Conservation (phyloP, 2,329 filamentous ascomycete species). For the Colletotrichum tamarilloi region DNA sequence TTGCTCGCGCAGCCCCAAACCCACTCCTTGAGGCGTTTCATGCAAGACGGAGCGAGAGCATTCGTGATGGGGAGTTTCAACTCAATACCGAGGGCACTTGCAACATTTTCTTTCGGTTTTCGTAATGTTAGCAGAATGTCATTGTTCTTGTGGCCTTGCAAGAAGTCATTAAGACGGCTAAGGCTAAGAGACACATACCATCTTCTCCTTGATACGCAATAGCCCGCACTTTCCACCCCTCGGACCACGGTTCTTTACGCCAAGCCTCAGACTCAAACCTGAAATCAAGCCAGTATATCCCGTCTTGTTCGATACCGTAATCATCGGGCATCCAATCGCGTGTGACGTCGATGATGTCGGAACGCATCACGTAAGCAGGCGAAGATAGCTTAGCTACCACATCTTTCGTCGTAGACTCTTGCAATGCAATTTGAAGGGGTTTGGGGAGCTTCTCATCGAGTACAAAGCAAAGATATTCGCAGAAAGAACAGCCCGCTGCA, state of each 20-base stretch:
- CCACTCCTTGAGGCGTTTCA: neutral
- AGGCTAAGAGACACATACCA: neutral
- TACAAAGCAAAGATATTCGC: neutral
- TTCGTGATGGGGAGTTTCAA: neutral
- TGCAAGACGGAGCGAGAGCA: neutral
- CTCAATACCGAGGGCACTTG: neutral
- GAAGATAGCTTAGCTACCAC: neutral
- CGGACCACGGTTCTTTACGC: neutral
- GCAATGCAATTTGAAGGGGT: neutral
- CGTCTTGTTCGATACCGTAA: neutral
- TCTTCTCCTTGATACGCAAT: neutral
- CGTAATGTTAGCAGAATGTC: neutral
- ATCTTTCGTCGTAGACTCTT: neutral
- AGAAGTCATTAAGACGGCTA: neutral
- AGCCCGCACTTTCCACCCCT: neutral
- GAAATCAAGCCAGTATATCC: neutral
- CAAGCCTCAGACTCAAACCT: neutral
- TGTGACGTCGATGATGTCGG: neutral
- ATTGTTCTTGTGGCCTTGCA: neutral
- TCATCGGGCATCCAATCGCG: neutral
- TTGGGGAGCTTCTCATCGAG: neutral
- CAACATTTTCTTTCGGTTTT: neutral
- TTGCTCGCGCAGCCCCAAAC: neutral
- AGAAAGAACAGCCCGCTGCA: neutral
- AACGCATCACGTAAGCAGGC: neutral